phyloP scores from a whole-genome alignment of 345 rosid genomes.

The Melastoma malabathricum region DNA sequence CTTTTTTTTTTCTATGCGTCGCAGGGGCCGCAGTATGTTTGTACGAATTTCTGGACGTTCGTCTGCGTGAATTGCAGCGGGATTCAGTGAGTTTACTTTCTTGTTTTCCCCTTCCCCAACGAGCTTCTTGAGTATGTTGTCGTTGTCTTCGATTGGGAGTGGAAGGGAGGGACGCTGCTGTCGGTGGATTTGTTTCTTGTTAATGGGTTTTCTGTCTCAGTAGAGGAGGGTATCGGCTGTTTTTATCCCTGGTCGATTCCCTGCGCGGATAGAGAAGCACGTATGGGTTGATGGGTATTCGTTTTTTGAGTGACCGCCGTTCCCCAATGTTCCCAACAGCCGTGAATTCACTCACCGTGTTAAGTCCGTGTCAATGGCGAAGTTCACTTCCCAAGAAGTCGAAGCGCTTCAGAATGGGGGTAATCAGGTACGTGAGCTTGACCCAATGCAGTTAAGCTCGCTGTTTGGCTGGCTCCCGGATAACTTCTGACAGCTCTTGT shows the following conservation, averaged over 20 bases:
- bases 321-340: conserved; percentile 23
- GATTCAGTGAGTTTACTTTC: conserved; percentile 61
- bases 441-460: not conserved
- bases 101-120: conserved; percentile 1
- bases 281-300: too few relatives aligned
- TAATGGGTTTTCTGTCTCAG: not conserved
- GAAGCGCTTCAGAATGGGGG: conserved; percentile 95
- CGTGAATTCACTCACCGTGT: conserved; percentile 98
- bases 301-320: too few relatives aligned
- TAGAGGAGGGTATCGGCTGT: too few relatives aligned
- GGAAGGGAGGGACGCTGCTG: not conserved
- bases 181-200: conserved; percentile 1
- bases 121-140: not conserved
- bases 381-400: conserved; percentile 89
- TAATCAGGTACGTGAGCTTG: conserved; percentile 56
- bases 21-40: conserved; percentile 98
- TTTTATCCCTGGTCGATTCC: too few relatives aligned
- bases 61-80: conserved; percentile 89
- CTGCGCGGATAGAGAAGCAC: too few relatives aligned
- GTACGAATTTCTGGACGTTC: conserved; percentile 92
- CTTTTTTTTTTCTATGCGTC: conserved; percentile 5
- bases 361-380: conserved; percentile 96
- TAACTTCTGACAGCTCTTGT: conserved; percentile 12
- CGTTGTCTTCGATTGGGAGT: not conserved
- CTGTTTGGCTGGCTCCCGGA: conserved; percentile 3